Evolutionary conservation across 257 asterid species (phyloP), one percentile per base, ranked within the genome.

Genomic region (Nicotiana tabacum): DNA sequence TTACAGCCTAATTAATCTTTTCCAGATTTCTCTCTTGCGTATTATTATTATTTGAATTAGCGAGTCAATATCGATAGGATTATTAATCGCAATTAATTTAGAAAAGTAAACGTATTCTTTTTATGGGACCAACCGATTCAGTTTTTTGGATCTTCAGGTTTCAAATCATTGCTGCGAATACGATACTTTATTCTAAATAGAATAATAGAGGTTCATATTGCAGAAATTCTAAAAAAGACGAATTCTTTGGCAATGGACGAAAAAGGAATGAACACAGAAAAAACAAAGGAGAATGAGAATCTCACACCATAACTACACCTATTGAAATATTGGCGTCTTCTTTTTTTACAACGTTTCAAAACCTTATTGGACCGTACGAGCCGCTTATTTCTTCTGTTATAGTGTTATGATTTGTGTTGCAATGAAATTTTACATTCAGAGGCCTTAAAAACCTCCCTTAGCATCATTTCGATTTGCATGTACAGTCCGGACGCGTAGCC

Each of bases 301-400:
- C 64, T 18, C 64, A 57, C 27, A 17, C 62, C 62, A 57, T 57
- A 15, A 17, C 21, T 16, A 21, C 21, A 13, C 62, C 62, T 56
- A 4, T 6, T 56, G 21, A 56, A 56, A 56, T 15, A 56, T 5
- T 17, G 8, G 21, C 3, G 55, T 48, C 13, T 11, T 11, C 0
- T 1, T 13, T 11, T 11, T 53, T 53, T 3, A 53, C 58, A 12
- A 57, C 62, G 62, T 57, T 57, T 48, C 55, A 33, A 39, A 74
- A 74, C 37, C 35, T 74, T 27, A 74, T 74, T 74, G 80, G 80
- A 74, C 80, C 80, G 80, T 74, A 74, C 62, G 4, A 74, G 62
- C 62, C 46, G 9, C 46, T 35, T 21, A 21, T 21, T 21, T 21
- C 21, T 21, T 21, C 21, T 21, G 21, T 21, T 21, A 21, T 21